Conservation (phyloP, 768 basidiomycete species). For the Rhizopogon vulgaris region DNA sequence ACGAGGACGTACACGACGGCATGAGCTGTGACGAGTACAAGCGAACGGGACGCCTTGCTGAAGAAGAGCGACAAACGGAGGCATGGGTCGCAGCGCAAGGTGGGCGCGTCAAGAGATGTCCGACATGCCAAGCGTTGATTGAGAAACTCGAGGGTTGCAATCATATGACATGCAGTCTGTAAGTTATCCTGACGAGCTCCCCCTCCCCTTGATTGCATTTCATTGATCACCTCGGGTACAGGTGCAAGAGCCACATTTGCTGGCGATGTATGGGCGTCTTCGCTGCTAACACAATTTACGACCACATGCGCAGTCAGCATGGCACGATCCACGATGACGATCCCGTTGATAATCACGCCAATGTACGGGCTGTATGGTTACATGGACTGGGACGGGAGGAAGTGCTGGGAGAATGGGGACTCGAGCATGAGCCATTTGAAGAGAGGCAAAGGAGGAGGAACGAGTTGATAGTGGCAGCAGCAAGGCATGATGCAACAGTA, state of each 20-base stretch:
- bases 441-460: background rate
- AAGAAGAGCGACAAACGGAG: slow-evolving; percentile 47
- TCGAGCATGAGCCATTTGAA: background rate
- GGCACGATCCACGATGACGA: slow-evolving; percentile 21
- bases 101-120: slow-evolving; percentile 61
- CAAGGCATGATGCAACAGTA: background rate
- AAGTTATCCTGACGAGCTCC: background rate
- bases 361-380: slow-evolving; percentile 11
- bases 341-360: slow-evolving; percentile 1
- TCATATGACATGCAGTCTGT: slow-evolving; percentile 62
- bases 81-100: slow-evolving; percentile 52
- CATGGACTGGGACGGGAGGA: background rate
- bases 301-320: slow-evolving; percentile 32
- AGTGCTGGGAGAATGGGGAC: background rate
- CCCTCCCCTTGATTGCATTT: too few relatives aligned
- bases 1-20: slow-evolving; percentile 56
- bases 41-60: slow-evolving; percentile 30
- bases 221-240: slow-evolving; percentile 11
- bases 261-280: slow-evolving; percentile 56
- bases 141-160: slow-evolving; percentile 73
- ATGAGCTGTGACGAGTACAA: slow-evolving; percentile 46
- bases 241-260: slow-evolving; percentile 72
- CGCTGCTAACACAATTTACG: slow-evolving; percentile 20
- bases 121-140: slow-evolving; percentile 60
- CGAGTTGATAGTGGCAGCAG: background rate